These are phyloP conservation scores for Mycosphaerella sp. DNA, from an alignment of 2,329 filamentous ascomycete species.

Conservation along the genomic window DNA sequence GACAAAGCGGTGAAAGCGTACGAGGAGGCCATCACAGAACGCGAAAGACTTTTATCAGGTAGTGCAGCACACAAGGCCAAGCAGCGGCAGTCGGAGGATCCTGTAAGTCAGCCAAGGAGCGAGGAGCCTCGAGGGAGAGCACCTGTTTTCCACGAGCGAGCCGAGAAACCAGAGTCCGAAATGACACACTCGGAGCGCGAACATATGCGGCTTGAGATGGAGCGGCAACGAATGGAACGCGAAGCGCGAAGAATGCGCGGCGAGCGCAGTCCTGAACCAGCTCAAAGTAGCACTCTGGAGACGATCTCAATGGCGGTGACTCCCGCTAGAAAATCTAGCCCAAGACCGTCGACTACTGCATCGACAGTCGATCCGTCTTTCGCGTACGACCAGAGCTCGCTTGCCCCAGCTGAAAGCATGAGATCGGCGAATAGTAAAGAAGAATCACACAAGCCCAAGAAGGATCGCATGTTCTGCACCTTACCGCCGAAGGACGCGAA, in stretches of 20 bases:
- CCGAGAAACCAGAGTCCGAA: constrained; percentile 20
- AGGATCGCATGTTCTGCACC: constrained; percentile 72
- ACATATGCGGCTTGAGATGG: constrained; percentile 26
- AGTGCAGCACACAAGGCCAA: constrained; percentile 6
- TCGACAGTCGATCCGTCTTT: constrained; percentile 6
- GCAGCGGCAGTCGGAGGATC: constrained; percentile 20
- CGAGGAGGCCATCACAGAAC: constrained; percentile 60
- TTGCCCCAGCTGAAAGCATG: constrained; percentile 16
- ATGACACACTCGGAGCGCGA: constrained; percentile 29
- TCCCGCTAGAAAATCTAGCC: neutral
- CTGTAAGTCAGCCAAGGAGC: constrained; percentile 15
- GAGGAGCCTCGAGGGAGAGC: constrained; percentile 11
- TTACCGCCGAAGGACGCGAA: constrained; percentile 55
- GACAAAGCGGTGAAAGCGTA: constrained; percentile 58
- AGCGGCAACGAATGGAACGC: constrained; percentile 30
- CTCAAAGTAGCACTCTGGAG: neutral
- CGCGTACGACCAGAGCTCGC: constrained; percentile 6
- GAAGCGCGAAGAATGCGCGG: constrained; percentile 30
- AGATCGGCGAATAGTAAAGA: constrained; percentile 3
- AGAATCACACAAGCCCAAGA: constrained; percentile 35
- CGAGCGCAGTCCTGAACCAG: constrained; percentile 17
- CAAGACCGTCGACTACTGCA: constrained; percentile 6
- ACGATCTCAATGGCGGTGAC: neutral
- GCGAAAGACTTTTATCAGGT: constrained; percentile 33
- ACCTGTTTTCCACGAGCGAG: neutral